phyloP scores from a whole-genome alignment of 495 filamentous ascomycete species.

The Terfezia claveryi region DNA sequence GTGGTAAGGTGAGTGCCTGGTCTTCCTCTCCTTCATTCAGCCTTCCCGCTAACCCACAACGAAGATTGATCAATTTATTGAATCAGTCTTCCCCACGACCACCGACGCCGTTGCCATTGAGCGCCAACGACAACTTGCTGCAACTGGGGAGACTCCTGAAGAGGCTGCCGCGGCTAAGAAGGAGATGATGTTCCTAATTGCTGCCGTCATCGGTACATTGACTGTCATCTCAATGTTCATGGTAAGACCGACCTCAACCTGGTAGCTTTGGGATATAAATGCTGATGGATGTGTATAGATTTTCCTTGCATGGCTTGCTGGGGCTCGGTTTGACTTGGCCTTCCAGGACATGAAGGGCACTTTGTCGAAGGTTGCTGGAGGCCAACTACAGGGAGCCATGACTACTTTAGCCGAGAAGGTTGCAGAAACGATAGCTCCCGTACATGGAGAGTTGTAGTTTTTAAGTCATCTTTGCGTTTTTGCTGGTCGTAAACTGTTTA shows the following conservation, averaged over 20 bases:
- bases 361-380: conserved; percentile 4
- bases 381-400: background rate
- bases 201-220: conserved; percentile 37
- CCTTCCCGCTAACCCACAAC: conserved; percentile 6
- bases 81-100: conserved; percentile 71
- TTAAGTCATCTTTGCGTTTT: background rate
- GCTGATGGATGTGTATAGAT: conserved; percentile 17
- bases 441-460: background rate
- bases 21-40: background rate
- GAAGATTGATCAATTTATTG: conserved; percentile 93
- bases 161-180: conserved; percentile 25
- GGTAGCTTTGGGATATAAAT: background rate
- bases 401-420: background rate
- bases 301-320: conserved; percentile 21
- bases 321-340: conserved; percentile 42
- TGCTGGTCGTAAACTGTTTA: no score
- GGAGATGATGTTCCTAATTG: conserved; percentile 40
- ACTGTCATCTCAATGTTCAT: conserved; percentile 39
- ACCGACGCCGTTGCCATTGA: conserved; percentile 26
- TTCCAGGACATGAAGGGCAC: conserved; percentile 31
- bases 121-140: conserved; percentile 13
- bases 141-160: conserved; percentile 21
- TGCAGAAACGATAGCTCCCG: background rate
- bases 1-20: conserved; percentile 47
- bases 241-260: conserved; percentile 27